Evolutionary conservation across 108 stramenopile genomes (phyloP).

Genomic region (Fragilariopsis cylindrus): DNA sequence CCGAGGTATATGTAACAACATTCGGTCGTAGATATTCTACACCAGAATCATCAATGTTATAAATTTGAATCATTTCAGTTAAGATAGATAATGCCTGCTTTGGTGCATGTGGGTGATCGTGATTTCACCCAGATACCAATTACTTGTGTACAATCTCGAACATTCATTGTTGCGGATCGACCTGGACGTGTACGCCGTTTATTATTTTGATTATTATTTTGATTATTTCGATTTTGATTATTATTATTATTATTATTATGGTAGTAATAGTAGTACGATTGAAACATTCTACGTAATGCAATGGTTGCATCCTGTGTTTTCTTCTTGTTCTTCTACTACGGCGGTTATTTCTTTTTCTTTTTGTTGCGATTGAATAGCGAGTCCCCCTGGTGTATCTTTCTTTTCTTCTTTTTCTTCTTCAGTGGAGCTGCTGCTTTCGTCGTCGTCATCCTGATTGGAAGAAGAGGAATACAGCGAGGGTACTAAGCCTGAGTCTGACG

Average conservation of each 20-base stretch:
- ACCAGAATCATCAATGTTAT: background rate
- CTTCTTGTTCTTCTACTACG: background rate
- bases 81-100: background rate
- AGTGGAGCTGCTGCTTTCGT: too few relatives aligned
- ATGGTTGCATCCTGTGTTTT: background rate
- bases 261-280: background rate
- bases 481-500: too few relatives aligned
- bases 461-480: too few relatives aligned
- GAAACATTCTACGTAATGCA: background rate
- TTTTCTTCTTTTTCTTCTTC: too few relatives aligned
- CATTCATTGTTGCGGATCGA: background rate
- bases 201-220: background rate
- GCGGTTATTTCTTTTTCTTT: too few relatives aligned
- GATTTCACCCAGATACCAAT: constrained; percentile 1
- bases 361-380: too few relatives aligned
- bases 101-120: background rate
- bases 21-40: background rate
- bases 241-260: background rate
- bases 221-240: background rate
- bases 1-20: constrained; percentile 8
- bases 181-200: background rate
- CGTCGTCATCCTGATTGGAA: too few relatives aligned
- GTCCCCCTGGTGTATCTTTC: too few relatives aligned
- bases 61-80: constrained; percentile 1
- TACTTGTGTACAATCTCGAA: constrained; percentile 2